These are phyloP conservation scores for Aspergillus thermomutatus DNA, from an alignment of 2,329 filamentous ascomycete genomes.

Conservation along the genomic window DNA sequence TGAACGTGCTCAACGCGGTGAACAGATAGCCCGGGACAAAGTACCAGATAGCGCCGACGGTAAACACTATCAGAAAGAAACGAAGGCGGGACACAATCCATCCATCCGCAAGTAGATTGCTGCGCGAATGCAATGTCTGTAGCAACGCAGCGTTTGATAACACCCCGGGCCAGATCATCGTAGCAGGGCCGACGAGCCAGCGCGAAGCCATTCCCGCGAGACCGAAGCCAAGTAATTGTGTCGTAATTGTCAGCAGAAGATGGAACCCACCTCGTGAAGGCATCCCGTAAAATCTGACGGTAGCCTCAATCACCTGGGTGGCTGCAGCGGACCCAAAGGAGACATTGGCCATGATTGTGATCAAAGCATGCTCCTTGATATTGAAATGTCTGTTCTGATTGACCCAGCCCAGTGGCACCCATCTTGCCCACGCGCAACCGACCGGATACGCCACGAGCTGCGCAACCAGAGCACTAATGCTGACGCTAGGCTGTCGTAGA, in stretches of 20 bases:
- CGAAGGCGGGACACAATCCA: conserved; percentile 38
- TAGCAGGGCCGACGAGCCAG: conserved; percentile 57
- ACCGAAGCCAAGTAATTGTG: conserved; percentile 62
- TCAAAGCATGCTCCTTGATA: conserved; percentile 41
- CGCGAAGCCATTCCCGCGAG: conserved; percentile 58
- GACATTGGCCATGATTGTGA: conserved; percentile 47
- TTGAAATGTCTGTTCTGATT: conserved; percentile 43
- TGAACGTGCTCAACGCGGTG: conserved; percentile 66
- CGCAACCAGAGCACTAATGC: conserved; percentile 37
- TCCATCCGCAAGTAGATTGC: conserved; percentile 39
- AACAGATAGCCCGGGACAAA: conserved; percentile 61
- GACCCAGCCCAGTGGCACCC: conserved; percentile 38
- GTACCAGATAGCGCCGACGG: conserved; percentile 33
- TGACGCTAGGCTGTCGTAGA: conserved; percentile 37
- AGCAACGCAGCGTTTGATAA: conserved; percentile 51
- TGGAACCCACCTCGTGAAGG: conserved; percentile 59
- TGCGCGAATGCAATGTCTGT: conserved; percentile 32
- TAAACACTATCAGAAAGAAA: conserved; percentile 35
- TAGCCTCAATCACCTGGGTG: conserved; percentile 37
- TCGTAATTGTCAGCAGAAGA: conserved; percentile 58
- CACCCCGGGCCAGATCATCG: conserved; percentile 63
- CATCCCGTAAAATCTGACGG: conserved; percentile 54
- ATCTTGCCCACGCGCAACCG: conserved; percentile 38
- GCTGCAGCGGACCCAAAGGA: conserved; percentile 45
- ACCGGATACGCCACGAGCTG: conserved; percentile 47